Percentiles rank a stretch among this genome's conserved stretches.
These are phyloP conservation scores for Populus euphratica DNA, from an alignment of 345 rosid genomes.

Conservation along the genomic window DNA sequence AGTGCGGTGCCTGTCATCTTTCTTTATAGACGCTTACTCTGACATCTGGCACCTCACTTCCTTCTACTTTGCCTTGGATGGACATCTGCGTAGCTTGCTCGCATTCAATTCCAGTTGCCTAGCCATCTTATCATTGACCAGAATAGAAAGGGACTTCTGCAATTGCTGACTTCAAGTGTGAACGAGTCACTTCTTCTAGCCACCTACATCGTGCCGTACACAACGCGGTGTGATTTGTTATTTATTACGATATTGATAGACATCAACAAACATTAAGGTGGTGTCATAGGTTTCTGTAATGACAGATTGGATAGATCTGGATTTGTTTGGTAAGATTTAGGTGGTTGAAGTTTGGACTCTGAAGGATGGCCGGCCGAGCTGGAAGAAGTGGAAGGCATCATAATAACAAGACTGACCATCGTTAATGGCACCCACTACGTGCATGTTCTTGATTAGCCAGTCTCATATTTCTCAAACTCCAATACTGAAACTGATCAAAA, in stretches of 20 bases:
- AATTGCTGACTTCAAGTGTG: background rate
- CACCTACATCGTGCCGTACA: background rate
- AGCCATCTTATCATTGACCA: background rate
- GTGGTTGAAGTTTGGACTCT: too few species aligned
- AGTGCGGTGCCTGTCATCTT: background rate
- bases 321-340: too few species aligned
- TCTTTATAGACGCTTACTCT: background rate
- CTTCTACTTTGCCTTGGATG: background rate
- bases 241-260: too few species aligned
- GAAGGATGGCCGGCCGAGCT: background rate
- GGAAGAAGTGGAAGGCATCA: background rate
- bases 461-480: too few species aligned
- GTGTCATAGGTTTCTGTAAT: too few species aligned
- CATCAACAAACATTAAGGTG: too few species aligned
- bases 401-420: background rate
- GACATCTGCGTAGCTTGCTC: background rate
- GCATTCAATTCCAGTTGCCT: background rate
- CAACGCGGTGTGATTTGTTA: background rate
- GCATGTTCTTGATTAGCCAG: background rate
- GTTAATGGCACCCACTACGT: background rate
- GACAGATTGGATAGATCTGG: too few species aligned
- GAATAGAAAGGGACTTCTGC: background rate
- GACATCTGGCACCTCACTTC: slow-evolving; percentile 12
- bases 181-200: background rate
- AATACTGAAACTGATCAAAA: too few species aligned